phyloP scores from a whole-genome alignment of 768 basidiomycete species.

The Dioszegia crocea region DNA sequence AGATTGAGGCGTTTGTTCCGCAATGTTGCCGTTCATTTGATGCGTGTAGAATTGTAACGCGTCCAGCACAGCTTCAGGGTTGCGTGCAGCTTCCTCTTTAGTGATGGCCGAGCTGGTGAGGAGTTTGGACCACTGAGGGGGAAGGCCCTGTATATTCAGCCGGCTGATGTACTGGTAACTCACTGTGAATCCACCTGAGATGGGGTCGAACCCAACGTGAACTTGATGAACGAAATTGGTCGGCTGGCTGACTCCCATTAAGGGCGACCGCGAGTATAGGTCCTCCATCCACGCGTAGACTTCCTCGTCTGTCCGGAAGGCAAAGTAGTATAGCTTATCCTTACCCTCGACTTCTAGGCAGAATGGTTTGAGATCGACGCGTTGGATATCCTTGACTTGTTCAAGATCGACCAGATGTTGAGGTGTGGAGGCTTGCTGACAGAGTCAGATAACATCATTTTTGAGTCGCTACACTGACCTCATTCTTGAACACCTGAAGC shows the following conservation, averaged over 20 bases:
- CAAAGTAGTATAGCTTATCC: conserved; percentile 80
- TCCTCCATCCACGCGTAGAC: conserved; percentile 99
- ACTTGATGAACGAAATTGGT: conserved; percentile 99
- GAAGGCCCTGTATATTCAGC: conserved; percentile 66
- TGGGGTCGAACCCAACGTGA: conserved; percentile 93
- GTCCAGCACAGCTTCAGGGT: conserved; percentile 94
- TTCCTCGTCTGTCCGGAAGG: conserved; percentile 63
- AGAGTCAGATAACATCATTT: background rate
- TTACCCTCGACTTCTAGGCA: conserved; percentile 82
- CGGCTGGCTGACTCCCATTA: conserved; percentile 88
- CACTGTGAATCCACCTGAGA: conserved; percentile 89
- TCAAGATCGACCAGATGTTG: conserved; percentile 54
- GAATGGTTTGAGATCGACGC: conserved; percentile 90
- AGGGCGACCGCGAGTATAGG: conserved; percentile 82
- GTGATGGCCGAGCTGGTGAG: conserved; percentile 96
- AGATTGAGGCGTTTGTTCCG: conserved; percentile 19
- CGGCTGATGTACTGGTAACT: conserved; percentile 41
- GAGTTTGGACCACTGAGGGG: conserved; percentile 96
- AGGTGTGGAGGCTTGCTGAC: conserved; percentile 20
- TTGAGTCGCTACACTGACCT: conserved; percentile 58
- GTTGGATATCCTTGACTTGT: conserved; percentile 81
- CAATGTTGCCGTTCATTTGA: conserved; percentile 52
- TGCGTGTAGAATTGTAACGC: conserved; percentile 98
- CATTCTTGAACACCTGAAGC: conserved; percentile 80
- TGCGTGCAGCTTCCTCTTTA: conserved; percentile 91